Conservation (phyloP, 140 eudicot species). For the Bidens hawaiensis region DNA sequence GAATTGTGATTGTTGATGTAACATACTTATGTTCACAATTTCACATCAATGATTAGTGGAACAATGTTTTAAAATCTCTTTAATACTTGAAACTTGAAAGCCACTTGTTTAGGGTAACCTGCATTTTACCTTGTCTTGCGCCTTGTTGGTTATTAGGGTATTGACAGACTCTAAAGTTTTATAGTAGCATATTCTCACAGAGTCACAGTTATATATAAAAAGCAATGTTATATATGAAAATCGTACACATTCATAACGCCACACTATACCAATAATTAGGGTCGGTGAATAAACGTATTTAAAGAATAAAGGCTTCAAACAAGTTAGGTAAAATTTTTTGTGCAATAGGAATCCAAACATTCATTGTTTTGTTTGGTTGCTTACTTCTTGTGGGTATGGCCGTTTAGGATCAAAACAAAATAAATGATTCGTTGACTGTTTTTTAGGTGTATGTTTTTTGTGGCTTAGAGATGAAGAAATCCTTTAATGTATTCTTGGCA, state of each 20-base stretch:
- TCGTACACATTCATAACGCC: not conserved
- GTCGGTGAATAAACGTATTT: not conserved
- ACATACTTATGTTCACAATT: not conserved
- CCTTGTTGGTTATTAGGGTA: too few species aligned
- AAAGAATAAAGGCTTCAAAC: not conserved
- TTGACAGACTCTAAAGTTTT: too few species aligned
- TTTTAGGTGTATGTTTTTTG: slow-evolving; percentile 15
- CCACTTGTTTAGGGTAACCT: too few species aligned
- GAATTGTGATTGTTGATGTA: not conserved
- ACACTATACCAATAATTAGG: not conserved
- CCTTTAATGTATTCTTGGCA: not conserved
- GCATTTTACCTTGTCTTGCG: too few species aligned
- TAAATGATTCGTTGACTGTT: not conserved
- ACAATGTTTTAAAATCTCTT: not conserved
- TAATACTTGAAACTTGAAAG: too few species aligned
- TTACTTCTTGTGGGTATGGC: not conserved
- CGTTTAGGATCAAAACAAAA: not conserved
- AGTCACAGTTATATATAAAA: too few species aligned
- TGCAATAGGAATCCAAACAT: not conserved
- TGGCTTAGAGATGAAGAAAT: not conserved
- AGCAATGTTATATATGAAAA: not conserved
- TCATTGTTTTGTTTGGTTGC: slow-evolving; percentile 6
- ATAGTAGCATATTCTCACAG: too few species aligned
- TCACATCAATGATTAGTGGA: not conserved
- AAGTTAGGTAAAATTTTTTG: not conserved